Base-by-base conservation (phyloP, 1,139 yeast species). In the Sporopachydermia cereana region DNA sequence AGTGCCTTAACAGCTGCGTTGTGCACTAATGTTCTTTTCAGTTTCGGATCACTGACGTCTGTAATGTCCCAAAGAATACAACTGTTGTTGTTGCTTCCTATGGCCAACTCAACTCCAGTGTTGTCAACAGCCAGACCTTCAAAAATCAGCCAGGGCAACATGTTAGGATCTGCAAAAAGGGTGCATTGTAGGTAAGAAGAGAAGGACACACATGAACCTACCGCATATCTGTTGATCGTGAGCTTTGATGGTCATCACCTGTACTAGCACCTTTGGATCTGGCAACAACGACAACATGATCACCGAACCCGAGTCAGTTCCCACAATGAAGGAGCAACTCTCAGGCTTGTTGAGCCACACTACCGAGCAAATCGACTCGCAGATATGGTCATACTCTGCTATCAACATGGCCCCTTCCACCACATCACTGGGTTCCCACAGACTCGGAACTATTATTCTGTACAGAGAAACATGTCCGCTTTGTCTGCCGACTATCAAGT, bases 1-100 rank as follows among this genome's bases (percentile, higher is more conserved):
- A 82, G 61, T 1, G 89, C 88, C 57, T 81, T 80, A 2, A 80
- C 62, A 0, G 67, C 67, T 3, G 67, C 64, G 4, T 55, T 50
- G 45, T 61, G 66, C n/a, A 50, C 54, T 45, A 51, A 57, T 45
- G 48, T 46, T 4, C 55, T 54, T 4, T 41, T 23, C 2, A 41
- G 43, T 44, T 24, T 48, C 27, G 54, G 56, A 39, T 29, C 44
- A 24, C 36, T 42, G 3, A 42, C 25, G 36, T 51, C 44, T 3
- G 42, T 42, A 24, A 58, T 50, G 36, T 58, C 54, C 62, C 63
- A 60, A 2, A 60, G 46, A 2, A 61, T 56, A 24, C 58, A 61
- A 20, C 51, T 46, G 44, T 59, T 61, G 46, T 58, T 65, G 48
- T 59, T 59, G 9, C 59, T 62, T 14, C 64, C 64, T 3, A 60